Percentiles rank a stretch among this genome's conserved stretches.
Conservation (phyloP, 441 rosid genomes). For the Arabidopsis hybrid region DNA sequence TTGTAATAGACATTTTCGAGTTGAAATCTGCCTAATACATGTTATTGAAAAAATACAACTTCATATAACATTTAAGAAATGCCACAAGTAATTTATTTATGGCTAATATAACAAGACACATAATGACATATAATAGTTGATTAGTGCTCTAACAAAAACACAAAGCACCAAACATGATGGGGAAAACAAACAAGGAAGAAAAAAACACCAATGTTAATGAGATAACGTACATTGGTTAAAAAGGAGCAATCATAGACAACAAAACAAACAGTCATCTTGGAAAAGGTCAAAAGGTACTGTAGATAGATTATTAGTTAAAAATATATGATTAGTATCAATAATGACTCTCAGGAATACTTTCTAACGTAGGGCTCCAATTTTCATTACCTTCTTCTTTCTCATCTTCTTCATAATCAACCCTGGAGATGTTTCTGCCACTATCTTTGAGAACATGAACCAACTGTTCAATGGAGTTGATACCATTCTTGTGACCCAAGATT, state of each 20-base stretch:
- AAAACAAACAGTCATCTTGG: constrained; percentile 12
- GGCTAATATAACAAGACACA: background rate
- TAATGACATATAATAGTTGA: constrained; percentile 14
- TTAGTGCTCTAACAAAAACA: constrained; percentile 43
- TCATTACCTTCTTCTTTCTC: constrained; percentile 16
- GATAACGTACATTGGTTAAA: constrained; percentile 38
- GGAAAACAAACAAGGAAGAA: background rate
- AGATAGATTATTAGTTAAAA: constrained; percentile 14
- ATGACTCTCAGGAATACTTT: constrained; percentile 71
- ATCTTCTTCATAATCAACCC: constrained; percentile 1
- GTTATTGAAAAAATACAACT: background rate
- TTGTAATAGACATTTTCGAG: too few species aligned
- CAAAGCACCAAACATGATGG: constrained; percentile 38
- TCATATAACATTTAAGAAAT: background rate
- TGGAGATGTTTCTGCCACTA: constrained; percentile 42
- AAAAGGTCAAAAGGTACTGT: background rate
- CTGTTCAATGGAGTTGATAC: constrained; percentile 49
- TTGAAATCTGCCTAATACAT: too few species aligned
- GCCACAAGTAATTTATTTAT: too few species aligned
- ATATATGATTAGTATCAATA: constrained; percentile 18
- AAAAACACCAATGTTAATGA: constrained; percentile 18
- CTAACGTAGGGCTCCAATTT: constrained; percentile 65
- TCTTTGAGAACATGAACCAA: constrained; percentile 52
- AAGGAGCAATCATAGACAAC: constrained; percentile 18
- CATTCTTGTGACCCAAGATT: constrained; percentile 47